These are phyloP conservation scores for Gaeumannomyces tritici DNA, from an alignment of 2,329 filamentous ascomycete species.

Conservation along the genomic window DNA sequence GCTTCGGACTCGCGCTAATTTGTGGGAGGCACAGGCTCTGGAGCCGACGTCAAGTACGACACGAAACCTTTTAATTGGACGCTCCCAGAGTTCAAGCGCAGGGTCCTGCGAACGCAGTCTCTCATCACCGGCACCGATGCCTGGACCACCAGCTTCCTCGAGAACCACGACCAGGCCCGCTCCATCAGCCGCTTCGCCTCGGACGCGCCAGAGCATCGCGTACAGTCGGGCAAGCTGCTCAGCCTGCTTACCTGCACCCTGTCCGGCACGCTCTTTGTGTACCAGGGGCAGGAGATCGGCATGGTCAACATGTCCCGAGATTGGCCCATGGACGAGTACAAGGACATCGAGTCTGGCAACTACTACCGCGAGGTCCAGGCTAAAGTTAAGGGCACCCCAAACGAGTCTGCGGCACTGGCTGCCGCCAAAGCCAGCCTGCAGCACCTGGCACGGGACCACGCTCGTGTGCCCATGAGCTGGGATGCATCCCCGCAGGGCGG, in stretches of 20 bases:
- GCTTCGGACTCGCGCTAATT: constrained; percentile 21
- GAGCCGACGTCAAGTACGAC: constrained; percentile 28
- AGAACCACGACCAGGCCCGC: constrained; percentile 54
- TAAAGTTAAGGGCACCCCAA: constrained; percentile 5
- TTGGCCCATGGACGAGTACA: constrained; percentile 38
- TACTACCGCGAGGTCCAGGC: constrained; percentile 24
- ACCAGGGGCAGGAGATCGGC: constrained; percentile 53
- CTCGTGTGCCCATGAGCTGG: constrained; percentile 63
- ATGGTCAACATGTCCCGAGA: constrained; percentile 41
- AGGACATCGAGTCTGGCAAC: constrained; percentile 38
- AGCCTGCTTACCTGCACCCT: constrained; percentile 36
- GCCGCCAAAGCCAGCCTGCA: constrained; percentile 43
- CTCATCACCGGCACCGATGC: constrained; percentile 42
- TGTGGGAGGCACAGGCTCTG: not conserved
- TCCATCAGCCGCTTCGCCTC: constrained; percentile 42
- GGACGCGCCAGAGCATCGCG: constrained; percentile 31
- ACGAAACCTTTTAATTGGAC: not conserved
- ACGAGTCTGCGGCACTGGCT: constrained; percentile 27
- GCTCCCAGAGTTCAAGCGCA: constrained; percentile 35
- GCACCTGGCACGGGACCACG: constrained; percentile 54
- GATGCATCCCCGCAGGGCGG: constrained; percentile 40
- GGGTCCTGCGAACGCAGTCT: constrained; percentile 38
- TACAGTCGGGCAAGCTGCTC: constrained; percentile 40
- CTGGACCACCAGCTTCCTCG: constrained; percentile 51
- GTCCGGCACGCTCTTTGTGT: constrained; percentile 47